These are phyloP conservation scores for Aspergillus taichungensis DNA, from an alignment of 495 filamentous ascomycete species.

Conservation along the genomic window DNA sequence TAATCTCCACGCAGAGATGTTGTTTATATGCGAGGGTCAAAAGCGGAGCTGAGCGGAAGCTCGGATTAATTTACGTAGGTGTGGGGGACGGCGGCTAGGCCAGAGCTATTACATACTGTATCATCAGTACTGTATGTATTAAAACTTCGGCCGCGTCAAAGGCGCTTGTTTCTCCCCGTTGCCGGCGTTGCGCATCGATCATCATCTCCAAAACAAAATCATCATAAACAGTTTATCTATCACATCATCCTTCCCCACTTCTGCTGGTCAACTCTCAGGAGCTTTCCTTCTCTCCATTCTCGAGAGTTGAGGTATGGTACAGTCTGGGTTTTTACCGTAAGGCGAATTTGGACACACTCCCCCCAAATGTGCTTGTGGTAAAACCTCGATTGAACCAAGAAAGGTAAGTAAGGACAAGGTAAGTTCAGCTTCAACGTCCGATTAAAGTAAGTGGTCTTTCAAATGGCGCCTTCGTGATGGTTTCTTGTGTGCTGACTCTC, in stretches of 20 bases:
- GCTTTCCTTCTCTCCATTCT: neutral
- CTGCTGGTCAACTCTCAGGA: too few species aligned
- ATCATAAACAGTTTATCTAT: conserved; percentile 8
- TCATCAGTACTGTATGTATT: too few species aligned
- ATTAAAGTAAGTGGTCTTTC: conserved; percentile 10
- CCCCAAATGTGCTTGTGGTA: neutral
- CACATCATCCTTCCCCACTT: neutral
- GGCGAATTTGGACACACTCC: neutral
- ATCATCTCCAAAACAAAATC: neutral
- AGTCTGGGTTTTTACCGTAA: neutral
- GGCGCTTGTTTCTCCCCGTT: conserved; percentile 12
- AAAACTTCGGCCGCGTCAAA: conserved; percentile 11
- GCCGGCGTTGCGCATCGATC: conserved; percentile 7
- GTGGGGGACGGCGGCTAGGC: too few species aligned
- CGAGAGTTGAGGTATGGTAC: neutral
- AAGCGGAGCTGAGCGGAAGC: too few species aligned
- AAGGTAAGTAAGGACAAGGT: neutral
- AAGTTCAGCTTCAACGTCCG: conserved; percentile 5
- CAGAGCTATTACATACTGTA: too few species aligned
- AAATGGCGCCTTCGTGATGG: neutral
- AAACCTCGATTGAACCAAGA: neutral
- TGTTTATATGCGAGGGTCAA: too few species aligned
- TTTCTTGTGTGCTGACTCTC: neutral
- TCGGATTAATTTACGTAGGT: too few species aligned
- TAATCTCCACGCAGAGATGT: too few species aligned